Conservation (phyloP, 306 rosid species). For the Rosa persica region DNA sequence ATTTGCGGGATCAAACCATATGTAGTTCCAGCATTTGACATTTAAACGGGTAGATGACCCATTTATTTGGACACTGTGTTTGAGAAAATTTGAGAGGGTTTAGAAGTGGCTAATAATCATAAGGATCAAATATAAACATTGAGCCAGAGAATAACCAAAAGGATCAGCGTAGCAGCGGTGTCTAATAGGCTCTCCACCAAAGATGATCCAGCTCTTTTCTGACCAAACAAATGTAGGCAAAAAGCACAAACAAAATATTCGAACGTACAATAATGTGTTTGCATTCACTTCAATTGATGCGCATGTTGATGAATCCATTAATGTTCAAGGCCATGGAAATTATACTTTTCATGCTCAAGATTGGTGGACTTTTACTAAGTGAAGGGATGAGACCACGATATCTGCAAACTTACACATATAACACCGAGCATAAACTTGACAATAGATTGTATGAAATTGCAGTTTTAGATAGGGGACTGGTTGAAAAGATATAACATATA, state of each 20-base stretch:
- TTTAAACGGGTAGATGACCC: too few species aligned
- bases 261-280: neutral
- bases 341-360: conserved; percentile 8
- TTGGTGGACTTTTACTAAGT: neutral
- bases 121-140: too few species aligned
- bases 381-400: neutral
- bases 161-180: too few species aligned
- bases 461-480: neutral
- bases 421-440: neutral
- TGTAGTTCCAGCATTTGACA: too few species aligned
- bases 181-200: too few species aligned
- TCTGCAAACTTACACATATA: neutral
- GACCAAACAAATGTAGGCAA: neutral
- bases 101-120: too few species aligned
- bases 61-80: too few species aligned
- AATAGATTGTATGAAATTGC: neutral
- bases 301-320: neutral
- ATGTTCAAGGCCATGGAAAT: neutral
- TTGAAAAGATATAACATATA: neutral
- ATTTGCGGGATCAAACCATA: too few species aligned
- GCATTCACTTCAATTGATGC: conserved; percentile 5
- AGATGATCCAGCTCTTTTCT: too few species aligned
- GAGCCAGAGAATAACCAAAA: too few species aligned
- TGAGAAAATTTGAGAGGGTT: too few species aligned
- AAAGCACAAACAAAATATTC: too few species aligned